Conservation (phyloP, 2,329 filamentous ascomycete species). For the Zasmidium angulare region DNA sequence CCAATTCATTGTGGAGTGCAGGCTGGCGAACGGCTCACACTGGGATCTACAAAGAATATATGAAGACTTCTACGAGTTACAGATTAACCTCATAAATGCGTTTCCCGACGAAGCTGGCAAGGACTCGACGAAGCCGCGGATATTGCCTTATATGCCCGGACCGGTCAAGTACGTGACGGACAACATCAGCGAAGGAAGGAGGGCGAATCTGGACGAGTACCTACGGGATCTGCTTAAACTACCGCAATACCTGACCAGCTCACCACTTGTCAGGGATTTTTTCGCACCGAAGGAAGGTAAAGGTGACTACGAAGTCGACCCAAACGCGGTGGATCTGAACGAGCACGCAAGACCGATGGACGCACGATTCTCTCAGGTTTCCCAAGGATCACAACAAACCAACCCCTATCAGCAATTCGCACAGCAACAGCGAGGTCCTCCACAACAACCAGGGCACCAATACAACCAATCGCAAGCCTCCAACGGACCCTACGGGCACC, state of each 20-base stretch:
- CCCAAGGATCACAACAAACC: slow-evolving; percentile 26
- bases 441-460: slow-evolving; percentile 23
- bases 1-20: slow-evolving; percentile 94
- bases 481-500: slow-evolving; percentile 16
- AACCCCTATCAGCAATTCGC: slow-evolving; percentile 21
- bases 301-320: slow-evolving; percentile 90
- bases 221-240: slow-evolving; percentile 87
- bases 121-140: slow-evolving; percentile 69
- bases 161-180: slow-evolving; percentile 98
- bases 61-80: slow-evolving; percentile 98
- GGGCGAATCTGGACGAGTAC: slow-evolving; percentile 92
- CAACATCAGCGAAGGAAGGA: slow-evolving; percentile 87
- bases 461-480: slow-evolving; percentile 26
- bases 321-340: slow-evolving; percentile 55
- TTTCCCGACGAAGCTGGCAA: slow-evolving; percentile 94
- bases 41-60: slow-evolving; percentile 96
- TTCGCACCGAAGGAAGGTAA: slow-evolving; percentile 85
- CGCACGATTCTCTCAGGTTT: slow-evolving; percentile 55
- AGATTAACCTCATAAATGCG: slow-evolving; percentile 87
- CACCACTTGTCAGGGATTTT: slow-evolving; percentile 81
- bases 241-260: slow-evolving; percentile 79
- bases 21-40: slow-evolving; percentile 83
- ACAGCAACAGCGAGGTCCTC: slow-evolving; percentile 23
- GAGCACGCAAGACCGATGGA: slow-evolving; percentile 71
- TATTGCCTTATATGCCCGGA: slow-evolving; percentile 94